Evolutionary conservation across 139 green algal genomes (phyloP), one percentile per base, ranked within the genome.

Genomic region (Tetratostichococcus sp.): DNA sequence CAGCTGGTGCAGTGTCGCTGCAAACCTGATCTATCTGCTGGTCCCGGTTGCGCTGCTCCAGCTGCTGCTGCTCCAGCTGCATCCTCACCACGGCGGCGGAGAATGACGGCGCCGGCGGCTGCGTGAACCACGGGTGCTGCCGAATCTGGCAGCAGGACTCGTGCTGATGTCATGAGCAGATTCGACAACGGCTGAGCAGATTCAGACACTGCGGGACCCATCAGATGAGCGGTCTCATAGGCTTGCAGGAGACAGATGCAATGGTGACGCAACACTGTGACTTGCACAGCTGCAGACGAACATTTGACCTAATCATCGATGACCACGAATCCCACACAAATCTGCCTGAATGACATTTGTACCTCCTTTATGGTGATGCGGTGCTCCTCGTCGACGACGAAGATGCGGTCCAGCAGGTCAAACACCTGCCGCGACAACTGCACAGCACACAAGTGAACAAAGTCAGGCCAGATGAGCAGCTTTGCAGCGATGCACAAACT

Each of bases 361-460:
- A 26, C 50, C 72, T 90, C 77, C 34, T 80, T 70, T 4, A 94
- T 86, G 14, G 73, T 86, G 65, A 92, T 86, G 43, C 89, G 79
- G 71, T 89, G 86, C 39, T 81, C 84, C 62, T 89, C 83, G 73
- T 95, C 86, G 35, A 94, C 77, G 28, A 87, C 78, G 68, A 95
- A 93, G 80, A 95, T 91, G 39, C 70, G 65, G 74, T 94, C 86
- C 73, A 95, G 77, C 79, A 95, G 80, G 77, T 94, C 88, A 43
- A 82, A 85, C 71, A 80, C 89, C 65, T 92, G 85, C 16, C 68
- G 62, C 4, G 84, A 85, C 67, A 92, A 76, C 70, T 83, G 74
- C 72, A 4, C 28, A 57, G 0, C 26, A 77, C 17, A 78, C 22
- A 42, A 26, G 34, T 5, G 30, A 5, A 35, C 6, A 69, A n/a